phyloP scores from a whole-genome alignment of 306 rosid species.

The Astragalus glycyphyllos region DNA sequence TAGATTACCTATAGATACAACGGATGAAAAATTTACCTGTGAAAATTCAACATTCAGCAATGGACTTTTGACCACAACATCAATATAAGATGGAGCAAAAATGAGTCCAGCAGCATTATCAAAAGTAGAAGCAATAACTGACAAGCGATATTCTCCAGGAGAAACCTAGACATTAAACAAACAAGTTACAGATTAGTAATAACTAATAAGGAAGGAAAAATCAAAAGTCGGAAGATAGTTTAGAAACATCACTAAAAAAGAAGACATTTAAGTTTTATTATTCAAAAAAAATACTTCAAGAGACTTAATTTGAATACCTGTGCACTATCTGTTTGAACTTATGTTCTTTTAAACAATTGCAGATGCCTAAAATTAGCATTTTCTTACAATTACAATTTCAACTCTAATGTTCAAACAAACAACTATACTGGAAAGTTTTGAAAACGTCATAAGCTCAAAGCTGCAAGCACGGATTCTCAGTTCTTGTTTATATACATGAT shows the following conservation, averaged over 20 bases:
- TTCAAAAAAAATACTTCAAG: not conserved
- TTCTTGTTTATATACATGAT: slow-evolving; percentile 11
- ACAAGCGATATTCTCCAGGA: slow-evolving; percentile 91
- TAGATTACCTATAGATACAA: slow-evolving; percentile 19
- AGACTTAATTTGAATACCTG: slow-evolving; percentile 11
- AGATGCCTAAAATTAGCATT: slow-evolving; percentile 19
- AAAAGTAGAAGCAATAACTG: slow-evolving; percentile 78
- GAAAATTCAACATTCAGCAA: slow-evolving; percentile 80
- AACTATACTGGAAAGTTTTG: not conserved
- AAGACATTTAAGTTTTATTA: slow-evolving; percentile 34
- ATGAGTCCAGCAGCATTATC: slow-evolving; percentile 86
- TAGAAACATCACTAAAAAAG: slow-evolving; percentile 21
- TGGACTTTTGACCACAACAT: slow-evolving; percentile 80
- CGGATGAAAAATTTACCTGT: slow-evolving; percentile 61
- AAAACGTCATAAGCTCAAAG: slow-evolving; percentile 16
- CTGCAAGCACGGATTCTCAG: slow-evolving; percentile 18
- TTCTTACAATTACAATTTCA: slow-evolving; percentile 15
- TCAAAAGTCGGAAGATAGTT: slow-evolving; percentile 34
- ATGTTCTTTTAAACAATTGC: slow-evolving; percentile 14
- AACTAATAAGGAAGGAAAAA: slow-evolving; percentile 12
- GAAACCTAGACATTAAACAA: slow-evolving; percentile 64
- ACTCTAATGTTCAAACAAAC: slow-evolving; percentile 20
- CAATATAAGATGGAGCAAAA: slow-evolving; percentile 81
- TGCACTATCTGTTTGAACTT: slow-evolving; percentile 9
- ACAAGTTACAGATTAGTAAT: slow-evolving; percentile 29